phyloP scores from a whole-genome alignment of 2,329 filamentous ascomycete species.

The Pestalotiopsis sp. region DNA sequence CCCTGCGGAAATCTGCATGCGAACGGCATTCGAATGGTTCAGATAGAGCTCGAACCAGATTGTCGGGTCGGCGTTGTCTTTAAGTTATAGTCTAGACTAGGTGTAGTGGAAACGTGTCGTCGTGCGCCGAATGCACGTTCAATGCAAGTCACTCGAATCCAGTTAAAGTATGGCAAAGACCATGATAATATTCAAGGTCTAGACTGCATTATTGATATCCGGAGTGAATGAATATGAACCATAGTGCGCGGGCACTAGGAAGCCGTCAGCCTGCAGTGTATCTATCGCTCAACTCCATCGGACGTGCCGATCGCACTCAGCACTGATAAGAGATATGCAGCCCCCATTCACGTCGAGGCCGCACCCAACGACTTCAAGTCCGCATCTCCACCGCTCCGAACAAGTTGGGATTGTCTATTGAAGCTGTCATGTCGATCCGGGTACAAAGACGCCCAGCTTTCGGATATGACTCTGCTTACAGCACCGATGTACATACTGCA shows the following conservation, averaged over 20 bases:
- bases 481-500: not conserved
- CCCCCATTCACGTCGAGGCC: not conserved
- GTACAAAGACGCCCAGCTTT: not conserved
- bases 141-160: not conserved
- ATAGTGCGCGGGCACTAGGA: not conserved
- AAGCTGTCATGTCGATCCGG: not conserved
- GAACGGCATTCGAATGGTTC: not conserved
- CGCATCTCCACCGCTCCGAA: not conserved
- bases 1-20: not conserved
- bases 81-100: not conserved
- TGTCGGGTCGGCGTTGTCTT: not conserved
- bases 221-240: not conserved
- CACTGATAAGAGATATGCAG: slow-evolving; percentile 4
- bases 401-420: not conserved
- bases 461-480: not conserved
- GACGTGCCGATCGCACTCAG: slow-evolving; percentile 6
- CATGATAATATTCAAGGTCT: not conserved
- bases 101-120: not conserved
- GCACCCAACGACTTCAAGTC: not conserved
- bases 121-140: not conserved
- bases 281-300: not conserved
- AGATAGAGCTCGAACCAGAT: not conserved
- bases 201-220: not conserved
- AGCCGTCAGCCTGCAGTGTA: not conserved
- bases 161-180: not conserved